Percentiles rank a stretch among this genome's conserved stretches.
Conservation (phyloP, 1,284 basidiomycete genomes). For the Takashimella koratensis region DNA sequence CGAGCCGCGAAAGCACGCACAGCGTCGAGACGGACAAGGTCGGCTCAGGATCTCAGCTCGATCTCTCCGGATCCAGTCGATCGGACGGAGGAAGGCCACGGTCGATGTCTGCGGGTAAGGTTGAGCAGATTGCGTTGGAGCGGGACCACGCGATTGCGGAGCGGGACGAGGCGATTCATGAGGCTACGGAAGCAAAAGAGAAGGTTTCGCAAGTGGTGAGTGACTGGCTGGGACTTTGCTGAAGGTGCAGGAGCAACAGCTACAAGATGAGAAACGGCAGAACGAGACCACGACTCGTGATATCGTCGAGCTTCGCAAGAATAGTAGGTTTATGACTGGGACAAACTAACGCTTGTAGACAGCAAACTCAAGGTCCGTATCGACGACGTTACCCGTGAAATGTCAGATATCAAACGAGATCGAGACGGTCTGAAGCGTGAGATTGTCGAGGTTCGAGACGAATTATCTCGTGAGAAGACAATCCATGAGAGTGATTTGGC, state of each 20-base stretch:
- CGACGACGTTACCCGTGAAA: constrained; percentile 23
- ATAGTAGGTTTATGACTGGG: neutral
- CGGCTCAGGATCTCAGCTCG: too few species aligned
- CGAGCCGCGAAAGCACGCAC: neutral
- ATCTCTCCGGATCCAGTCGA: too few species aligned
- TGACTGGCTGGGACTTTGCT: neutral
- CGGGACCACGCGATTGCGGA: constrained; percentile 14
- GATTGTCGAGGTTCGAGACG: constrained; percentile 13
- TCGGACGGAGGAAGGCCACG: neutral
- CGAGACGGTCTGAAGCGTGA: constrained; percentile 23
- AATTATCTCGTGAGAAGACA: neutral
- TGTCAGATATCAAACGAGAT: constrained; percentile 31
- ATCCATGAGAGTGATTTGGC: constrained; percentile 5
- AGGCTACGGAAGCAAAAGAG: constrained; percentile 10
- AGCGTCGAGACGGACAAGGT: neutral
- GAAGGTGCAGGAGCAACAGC: constrained; percentile 3
- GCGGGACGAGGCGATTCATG: constrained; percentile 13
- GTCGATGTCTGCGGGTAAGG: constrained; percentile 6
- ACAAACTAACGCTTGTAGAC: constrained; percentile 11
- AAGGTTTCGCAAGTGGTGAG: constrained; percentile 6
- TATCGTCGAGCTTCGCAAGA: constrained; percentile 23
- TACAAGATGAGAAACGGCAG: constrained; percentile 13
- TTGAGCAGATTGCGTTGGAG: constrained; percentile 2
- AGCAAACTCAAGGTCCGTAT: constrained; percentile 39
- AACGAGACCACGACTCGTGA: constrained; percentile 21